Evolutionary conservation across 371 early-diverging fungal species (phyloP).

Genomic region (Dinochytrium kinnereticum): DNA sequence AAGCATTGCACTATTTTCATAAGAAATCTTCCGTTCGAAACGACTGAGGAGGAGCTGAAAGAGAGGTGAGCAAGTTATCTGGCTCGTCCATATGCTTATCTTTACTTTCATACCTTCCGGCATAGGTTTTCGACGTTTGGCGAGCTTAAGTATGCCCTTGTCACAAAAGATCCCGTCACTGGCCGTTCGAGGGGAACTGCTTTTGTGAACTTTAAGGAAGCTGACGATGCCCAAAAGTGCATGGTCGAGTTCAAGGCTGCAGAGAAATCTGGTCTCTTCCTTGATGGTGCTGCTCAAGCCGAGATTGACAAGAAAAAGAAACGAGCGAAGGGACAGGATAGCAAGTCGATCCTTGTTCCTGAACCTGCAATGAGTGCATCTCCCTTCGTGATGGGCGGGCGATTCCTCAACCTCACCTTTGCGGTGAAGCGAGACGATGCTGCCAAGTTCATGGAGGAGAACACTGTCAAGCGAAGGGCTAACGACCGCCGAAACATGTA

Average conservation of each 20-base stretch:
- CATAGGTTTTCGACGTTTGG: conserved; percentile 68
- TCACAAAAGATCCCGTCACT: conserved; percentile 81
- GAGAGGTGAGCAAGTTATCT: no score
- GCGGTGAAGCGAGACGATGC: conserved; percentile 82
- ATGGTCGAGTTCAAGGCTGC: conserved; percentile 67
- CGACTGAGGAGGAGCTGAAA: conserved; percentile 79
- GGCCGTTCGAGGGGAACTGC: conserved; percentile 89
- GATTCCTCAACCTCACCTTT: conserved; percentile 78
- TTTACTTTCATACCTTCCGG: background rate
- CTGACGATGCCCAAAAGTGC: conserved; percentile 75
- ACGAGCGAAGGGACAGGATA: background rate
- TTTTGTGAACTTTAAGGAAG: conserved; percentile 84
- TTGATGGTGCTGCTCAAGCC: conserved; percentile 39
- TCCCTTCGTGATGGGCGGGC: conserved; percentile 74
- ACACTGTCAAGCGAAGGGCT: conserved; percentile 62
- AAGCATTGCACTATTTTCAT: conserved; percentile 82
- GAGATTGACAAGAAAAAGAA: conserved; percentile 33
- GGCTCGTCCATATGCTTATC: no score
- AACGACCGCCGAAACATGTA: conserved; percentile 83
- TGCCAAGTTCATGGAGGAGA: conserved; percentile 65
- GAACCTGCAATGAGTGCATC: conserved; percentile 48
- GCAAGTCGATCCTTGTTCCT: conserved; percentile 49
- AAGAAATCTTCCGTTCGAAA: conserved; percentile 89
- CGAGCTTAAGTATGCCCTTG: conserved; percentile 77
- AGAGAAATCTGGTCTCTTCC: conserved; percentile 21